Conservation (phyloP, 306 rosid species). For the Lathyrus aphaca region DNA sequence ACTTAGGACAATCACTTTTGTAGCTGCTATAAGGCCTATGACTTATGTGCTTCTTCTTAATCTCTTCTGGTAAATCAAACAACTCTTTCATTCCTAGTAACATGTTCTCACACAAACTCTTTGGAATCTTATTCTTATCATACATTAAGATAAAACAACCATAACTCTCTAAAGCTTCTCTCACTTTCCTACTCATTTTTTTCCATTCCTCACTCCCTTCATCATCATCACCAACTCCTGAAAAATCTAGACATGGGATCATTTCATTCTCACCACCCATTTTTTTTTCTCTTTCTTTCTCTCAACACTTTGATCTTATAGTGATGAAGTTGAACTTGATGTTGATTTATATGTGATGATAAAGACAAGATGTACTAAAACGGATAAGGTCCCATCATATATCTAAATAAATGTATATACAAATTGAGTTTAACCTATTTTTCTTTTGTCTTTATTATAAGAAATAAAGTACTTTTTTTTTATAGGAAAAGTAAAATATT, state of each 20-base stretch:
- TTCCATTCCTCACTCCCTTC: conserved; percentile 51
- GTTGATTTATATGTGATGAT: neutral
- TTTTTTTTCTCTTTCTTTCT: neutral
- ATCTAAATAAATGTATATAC: conserved; percentile 2
- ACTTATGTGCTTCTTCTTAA: conserved; percentile 50
- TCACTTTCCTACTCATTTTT: conserved; percentile 46
- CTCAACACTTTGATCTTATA: conserved; percentile 3
- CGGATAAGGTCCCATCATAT: neutral
- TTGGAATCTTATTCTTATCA: conserved; percentile 15
- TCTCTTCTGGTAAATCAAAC: conserved; percentile 63
- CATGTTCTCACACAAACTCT: conserved; percentile 42
- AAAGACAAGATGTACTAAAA: conserved; percentile 22
- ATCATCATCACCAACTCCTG: neutral
- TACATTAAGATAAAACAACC: conserved; percentile 39
- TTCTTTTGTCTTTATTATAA: no score
- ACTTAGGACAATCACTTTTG: conserved; percentile 36
- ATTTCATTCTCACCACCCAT: conserved; percentile 16
- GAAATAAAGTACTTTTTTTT: no score
- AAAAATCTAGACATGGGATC: conserved; percentile 42
- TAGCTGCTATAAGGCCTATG: conserved; percentile 51
- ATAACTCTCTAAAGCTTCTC: conserved; percentile 54
- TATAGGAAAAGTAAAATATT: no score
- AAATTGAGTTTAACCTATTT: neutral
- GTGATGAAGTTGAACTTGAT: neutral
- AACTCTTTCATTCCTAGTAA: conserved; percentile 37